Base-by-base conservation (phyloP, 306 rosid species). In the Cucumis melo region DNA sequence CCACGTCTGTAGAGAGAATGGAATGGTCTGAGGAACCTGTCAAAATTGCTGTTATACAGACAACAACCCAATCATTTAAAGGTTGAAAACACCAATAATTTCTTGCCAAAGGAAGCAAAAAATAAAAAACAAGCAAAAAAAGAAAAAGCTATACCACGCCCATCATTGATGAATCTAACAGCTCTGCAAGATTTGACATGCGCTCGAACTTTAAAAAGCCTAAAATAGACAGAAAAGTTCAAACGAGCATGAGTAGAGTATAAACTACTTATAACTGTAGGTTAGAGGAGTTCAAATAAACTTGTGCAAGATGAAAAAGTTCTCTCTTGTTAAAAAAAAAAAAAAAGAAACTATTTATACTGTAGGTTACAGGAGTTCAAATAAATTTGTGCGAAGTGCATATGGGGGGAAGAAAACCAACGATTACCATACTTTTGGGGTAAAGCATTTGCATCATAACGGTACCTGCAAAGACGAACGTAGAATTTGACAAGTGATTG, bases 11-110 rank as follows among this genome's bases (percentile, higher is more conserved):
- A 48, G 98, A 91, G 36, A 89, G 84, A 82, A 92, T 89, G 19
- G 98, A 90, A 81, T 80, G 80, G 87, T 92, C 96, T 0, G 92
- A 93, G 66, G 98, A 92, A 41, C 96, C 96, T 64, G 98, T 90
- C 91, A 90, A 76, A 76, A 92, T 79, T 2, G 90, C 98, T 92
- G 74, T 75, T 59, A 75, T 54, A 66, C 17, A 78, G 63, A 83
- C 21, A 75, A 83, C 20, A 85, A 74, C 15, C 20, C 78, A 51
- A 78, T 15, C 36, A 71, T 23, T 6, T 36, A 2, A 5, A 17
- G 29, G 32, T 70, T 0, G 71, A 53, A 29, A 46, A 82, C 50
- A 58, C 57, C 50, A 17, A 21, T n/a, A n/a, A 23, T 53, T 5
- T 9, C 29, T n/a, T 17, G 27, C 54, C 46, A 42, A 38, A 8